Evolutionary conservation across 805 yeast species (phyloP).

Genomic region (Spathaspora gorwiae): DNA sequence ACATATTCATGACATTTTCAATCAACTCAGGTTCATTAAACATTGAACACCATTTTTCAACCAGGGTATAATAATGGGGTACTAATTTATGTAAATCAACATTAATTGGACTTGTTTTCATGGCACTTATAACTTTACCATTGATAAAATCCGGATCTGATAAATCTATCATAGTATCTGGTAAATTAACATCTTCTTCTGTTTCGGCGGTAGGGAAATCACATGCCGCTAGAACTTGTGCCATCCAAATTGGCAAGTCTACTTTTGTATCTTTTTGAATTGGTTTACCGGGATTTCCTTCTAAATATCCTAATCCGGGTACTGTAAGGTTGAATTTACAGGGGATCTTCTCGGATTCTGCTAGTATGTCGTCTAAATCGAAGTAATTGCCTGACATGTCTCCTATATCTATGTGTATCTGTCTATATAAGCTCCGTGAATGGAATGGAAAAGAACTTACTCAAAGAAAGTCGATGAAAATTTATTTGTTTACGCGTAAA

Average conservation of each 20-base stretch:
- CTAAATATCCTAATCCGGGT: slow-evolving; percentile 85
- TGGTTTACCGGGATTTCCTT: slow-evolving; percentile 67
- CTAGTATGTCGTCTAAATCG: slow-evolving; percentile 71
- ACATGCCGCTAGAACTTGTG: slow-evolving; percentile 62
- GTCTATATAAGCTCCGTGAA: too few relatives aligned
- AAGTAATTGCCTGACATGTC: slow-evolving; percentile 39
- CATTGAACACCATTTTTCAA: slow-evolving; percentile 72
- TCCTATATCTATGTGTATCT: too few relatives aligned
- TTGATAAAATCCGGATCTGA: slow-evolving; percentile 68
- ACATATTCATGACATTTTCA: slow-evolving; percentile 43
- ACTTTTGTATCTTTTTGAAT: slow-evolving; percentile 57
- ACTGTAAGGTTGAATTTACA: slow-evolving; percentile 72
- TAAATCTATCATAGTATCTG: slow-evolving; percentile 56
- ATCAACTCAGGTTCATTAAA: slow-evolving; percentile 64
- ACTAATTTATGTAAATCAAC: slow-evolving; percentile 65
- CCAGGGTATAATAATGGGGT: slow-evolving; percentile 65
- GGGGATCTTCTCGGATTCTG: slow-evolving; percentile 72
- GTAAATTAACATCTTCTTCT: neutral
- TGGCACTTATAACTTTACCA: slow-evolving; percentile 68
- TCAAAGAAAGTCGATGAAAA: too few relatives aligned
- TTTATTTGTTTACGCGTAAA: too few relatives aligned
- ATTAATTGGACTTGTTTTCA: slow-evolving; percentile 63
- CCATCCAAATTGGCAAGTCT: slow-evolving; percentile 87
- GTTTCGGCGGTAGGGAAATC: slow-evolving; percentile 19
- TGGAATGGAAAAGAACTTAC: too few relatives aligned